Conservation (phyloP, 768 basidiomycete genomes). For the Mycena crocata region DNA sequence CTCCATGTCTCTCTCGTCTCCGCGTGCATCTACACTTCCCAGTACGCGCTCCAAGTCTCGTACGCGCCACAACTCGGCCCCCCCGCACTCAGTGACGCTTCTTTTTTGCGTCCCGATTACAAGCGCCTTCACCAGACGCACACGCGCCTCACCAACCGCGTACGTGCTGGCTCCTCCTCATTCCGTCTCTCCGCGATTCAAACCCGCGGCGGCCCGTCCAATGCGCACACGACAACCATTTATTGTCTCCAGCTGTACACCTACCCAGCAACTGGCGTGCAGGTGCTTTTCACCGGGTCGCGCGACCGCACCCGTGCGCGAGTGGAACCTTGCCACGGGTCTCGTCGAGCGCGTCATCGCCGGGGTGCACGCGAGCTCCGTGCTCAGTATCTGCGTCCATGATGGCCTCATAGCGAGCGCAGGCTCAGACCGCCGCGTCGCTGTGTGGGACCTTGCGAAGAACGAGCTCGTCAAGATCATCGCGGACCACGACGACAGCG, state of each 20-base stretch:
- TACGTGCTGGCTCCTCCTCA: slow-evolving; percentile 66
- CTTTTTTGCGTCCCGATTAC: slow-evolving; percentile 63
- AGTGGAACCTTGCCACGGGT: slow-evolving; percentile 79
- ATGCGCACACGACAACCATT: slow-evolving; percentile 76
- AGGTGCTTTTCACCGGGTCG: slow-evolving; percentile 84
- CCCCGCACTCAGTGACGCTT: slow-evolving; percentile 44
- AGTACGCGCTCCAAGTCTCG: slow-evolving; percentile 43
- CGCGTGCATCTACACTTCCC: slow-evolving; percentile 13
- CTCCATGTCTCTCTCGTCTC: slow-evolving; percentile 55
- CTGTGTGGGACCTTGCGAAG: slow-evolving; percentile 73
- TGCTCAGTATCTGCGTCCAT: slow-evolving; percentile 79
- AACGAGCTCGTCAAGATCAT: slow-evolving; percentile 65
- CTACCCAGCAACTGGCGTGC: slow-evolving; percentile 69
- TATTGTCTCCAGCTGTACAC: slow-evolving; percentile 86
- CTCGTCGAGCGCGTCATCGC: slow-evolving; percentile 71
- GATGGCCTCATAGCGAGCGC: slow-evolving; percentile 77
- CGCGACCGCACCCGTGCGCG: slow-evolving; percentile 79
- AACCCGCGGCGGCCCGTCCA: slow-evolving; percentile 62
- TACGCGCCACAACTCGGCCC: slow-evolving; percentile 52
- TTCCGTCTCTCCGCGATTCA: slow-evolving; percentile 70
- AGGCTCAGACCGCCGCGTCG: slow-evolving; percentile 78
- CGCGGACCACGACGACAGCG: slow-evolving; percentile 79
- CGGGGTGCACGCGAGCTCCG: slow-evolving; percentile 75
- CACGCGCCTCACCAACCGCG: slow-evolving; percentile 69
- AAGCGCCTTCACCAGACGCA: slow-evolving; percentile 82